phyloP scores from a whole-genome alignment of 75 land plant species.

The Cryptomeria japonica region DNA sequence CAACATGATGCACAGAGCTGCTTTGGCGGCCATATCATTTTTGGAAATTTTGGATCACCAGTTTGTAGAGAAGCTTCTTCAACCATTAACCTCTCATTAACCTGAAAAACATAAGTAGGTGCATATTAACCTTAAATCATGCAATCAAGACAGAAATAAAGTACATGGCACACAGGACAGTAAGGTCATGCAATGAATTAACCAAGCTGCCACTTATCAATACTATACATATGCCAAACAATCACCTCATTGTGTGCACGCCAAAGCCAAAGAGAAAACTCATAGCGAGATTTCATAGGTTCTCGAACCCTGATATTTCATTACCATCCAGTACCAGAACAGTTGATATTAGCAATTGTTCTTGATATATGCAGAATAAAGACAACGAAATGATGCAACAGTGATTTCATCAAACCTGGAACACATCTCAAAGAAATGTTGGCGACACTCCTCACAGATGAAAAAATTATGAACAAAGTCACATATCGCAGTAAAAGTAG shows the following conservation, averaged over 20 bases:
- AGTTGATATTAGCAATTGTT: neutral
- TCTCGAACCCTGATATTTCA: slow-evolving; percentile 34
- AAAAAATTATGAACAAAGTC: slow-evolving; percentile 88
- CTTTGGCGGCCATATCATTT: slow-evolving; percentile 84
- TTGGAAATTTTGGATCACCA: slow-evolving; percentile 79
- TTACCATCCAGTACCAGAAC: slow-evolving; percentile 6
- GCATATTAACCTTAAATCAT: neutral
- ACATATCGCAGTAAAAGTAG: slow-evolving; percentile 64
- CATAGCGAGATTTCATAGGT: slow-evolving; percentile 58
- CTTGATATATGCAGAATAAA: neutral
- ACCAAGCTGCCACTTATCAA: neutral
- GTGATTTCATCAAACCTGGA: slow-evolving; percentile 53
- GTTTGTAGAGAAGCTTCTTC: slow-evolving; percentile 62
- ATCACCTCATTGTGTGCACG: slow-evolving; percentile 71
- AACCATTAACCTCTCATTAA: slow-evolving; percentile 71
- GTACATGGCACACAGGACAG: neutral
- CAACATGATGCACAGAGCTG: slow-evolving; percentile 73
- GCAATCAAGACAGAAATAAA: slow-evolving; percentile 8
- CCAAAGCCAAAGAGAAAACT: slow-evolving; percentile 91
- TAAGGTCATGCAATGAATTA: neutral
- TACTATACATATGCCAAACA: neutral
- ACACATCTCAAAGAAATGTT: slow-evolving; percentile 84
- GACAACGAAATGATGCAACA: neutral
- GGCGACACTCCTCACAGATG: slow-evolving; percentile 84
- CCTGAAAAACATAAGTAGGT: slow-evolving; percentile 23